Conservation (phyloP, 345 rosid genomes). For the Gossypioides kirkii region DNA sequence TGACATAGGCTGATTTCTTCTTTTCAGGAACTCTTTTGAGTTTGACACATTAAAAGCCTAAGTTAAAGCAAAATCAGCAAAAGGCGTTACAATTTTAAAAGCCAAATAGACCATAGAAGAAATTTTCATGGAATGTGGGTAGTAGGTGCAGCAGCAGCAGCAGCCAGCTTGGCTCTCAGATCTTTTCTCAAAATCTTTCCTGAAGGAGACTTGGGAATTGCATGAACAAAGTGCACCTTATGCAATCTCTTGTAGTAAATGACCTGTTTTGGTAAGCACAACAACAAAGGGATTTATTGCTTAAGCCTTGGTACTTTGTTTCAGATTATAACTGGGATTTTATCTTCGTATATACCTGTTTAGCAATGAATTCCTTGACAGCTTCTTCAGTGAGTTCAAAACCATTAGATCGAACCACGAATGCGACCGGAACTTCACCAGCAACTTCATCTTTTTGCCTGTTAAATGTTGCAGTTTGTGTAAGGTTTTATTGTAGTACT, state of each 20-base stretch:
- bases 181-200: conserved; percentile 89
- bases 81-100: not conserved
- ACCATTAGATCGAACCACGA: conserved; percentile 66
- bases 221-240: conserved; percentile 62
- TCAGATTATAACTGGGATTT: no score
- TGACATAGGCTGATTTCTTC: not conserved
- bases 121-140: conserved; percentile 6
- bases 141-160: conserved; percentile 21
- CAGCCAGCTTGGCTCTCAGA: conserved; percentile 58
- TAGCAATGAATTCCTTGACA: conserved; percentile 64
- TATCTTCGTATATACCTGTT: conserved; percentile 47
- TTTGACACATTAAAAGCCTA: not conserved
- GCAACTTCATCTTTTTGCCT: conserved; percentile 83
- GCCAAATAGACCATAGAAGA: not conserved
- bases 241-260: conserved; percentile 85
- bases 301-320: no score
- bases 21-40: not conserved
- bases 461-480: not conserved
- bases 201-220: conserved; percentile 85
- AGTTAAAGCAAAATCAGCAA: not conserved
- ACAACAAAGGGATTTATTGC: not conserved
- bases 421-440: conserved; percentile 92
- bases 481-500: not conserved
- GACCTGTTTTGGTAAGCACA: conserved; percentile 35
- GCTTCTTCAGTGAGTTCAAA: conserved; percentile 54